phyloP scores from a whole-genome alignment of 768 basidiomycete genomes.

The Tricholoma hemisulphureum region DNA sequence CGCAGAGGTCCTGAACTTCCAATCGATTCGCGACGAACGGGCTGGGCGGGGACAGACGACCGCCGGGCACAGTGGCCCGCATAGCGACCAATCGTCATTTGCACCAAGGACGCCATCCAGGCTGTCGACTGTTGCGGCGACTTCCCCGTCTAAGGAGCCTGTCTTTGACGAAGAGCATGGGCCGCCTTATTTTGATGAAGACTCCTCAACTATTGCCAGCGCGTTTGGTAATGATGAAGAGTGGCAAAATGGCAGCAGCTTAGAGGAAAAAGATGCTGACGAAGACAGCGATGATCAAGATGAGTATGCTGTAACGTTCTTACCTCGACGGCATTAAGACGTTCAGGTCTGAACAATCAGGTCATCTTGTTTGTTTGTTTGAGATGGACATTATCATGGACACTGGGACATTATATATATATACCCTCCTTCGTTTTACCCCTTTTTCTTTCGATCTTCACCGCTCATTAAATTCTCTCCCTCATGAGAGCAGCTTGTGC shows the following conservation, averaged over 20 bases:
- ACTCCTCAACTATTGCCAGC: constrained; percentile 53
- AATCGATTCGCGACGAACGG: constrained; percentile 35
- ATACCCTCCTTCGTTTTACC: not conserved
- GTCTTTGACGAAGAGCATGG: constrained; percentile 8
- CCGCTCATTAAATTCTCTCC: not conserved
- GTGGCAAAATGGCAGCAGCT: constrained; percentile 19
- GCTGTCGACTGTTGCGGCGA: constrained; percentile 8
- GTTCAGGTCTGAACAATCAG: not conserved
- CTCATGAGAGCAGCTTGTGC: not conserved
- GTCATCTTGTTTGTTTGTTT: not conserved
- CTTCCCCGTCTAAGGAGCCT: not conserved
- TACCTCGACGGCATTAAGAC: constrained; percentile 22
- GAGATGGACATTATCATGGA: constrained; percentile 1
- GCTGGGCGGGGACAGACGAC: constrained; percentile 9
- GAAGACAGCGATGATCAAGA: constrained; percentile 24
- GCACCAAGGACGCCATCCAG: constrained; percentile 16
- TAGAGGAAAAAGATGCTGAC: constrained; percentile 23
- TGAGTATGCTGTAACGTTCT: constrained; percentile 31
- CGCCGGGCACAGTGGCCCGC: not conserved
- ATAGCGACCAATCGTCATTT: constrained; percentile 11
- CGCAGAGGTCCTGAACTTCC: constrained; percentile 32
- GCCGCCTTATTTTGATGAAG: constrained; percentile 41
- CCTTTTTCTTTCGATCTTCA: not conserved
- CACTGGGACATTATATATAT: not conserved
- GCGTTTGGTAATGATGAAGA: constrained; percentile 25